Percentiles rank a stretch among this genome's conserved stretches.
phyloP scores from a whole-genome alignment of 73 alveolate genomes.

The Paraurostyla sp. region DNA sequence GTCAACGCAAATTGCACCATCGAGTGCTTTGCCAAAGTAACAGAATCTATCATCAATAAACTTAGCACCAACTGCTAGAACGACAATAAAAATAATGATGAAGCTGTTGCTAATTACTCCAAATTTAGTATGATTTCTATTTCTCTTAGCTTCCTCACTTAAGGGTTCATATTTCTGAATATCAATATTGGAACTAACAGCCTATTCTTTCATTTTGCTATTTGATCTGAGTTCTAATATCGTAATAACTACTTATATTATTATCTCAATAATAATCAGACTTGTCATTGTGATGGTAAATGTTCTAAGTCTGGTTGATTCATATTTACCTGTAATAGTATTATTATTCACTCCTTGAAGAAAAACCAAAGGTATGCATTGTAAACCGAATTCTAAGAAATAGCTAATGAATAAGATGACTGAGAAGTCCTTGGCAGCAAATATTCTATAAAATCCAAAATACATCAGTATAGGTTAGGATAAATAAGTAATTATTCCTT shows the following conservation, averaged over 20 bases:
- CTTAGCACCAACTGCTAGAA: background rate
- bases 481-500: background rate
- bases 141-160: background rate
- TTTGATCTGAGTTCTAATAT: background rate
- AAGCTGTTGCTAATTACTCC: background rate
- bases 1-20: constrained; percentile 3
- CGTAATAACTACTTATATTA: background rate
- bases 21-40: background rate
- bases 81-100: background rate
- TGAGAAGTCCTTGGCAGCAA: constrained; percentile 21
- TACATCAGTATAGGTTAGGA: background rate
- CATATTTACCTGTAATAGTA: background rate
- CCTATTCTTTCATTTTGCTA: constrained; percentile 2
- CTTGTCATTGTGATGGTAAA: background rate
- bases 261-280: background rate
- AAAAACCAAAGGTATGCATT: background rate
- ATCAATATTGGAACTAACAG: background rate
- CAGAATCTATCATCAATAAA: background rate
- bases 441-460: background rate
- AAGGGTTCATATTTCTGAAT: background rate
- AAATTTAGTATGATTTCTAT: background rate
- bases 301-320: background rate
- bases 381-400: background rate
- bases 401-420: background rate
- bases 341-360: background rate